Conservation (phyloP, 1,139 yeast species). For the Debaryomyces subglobosus region DNA sequence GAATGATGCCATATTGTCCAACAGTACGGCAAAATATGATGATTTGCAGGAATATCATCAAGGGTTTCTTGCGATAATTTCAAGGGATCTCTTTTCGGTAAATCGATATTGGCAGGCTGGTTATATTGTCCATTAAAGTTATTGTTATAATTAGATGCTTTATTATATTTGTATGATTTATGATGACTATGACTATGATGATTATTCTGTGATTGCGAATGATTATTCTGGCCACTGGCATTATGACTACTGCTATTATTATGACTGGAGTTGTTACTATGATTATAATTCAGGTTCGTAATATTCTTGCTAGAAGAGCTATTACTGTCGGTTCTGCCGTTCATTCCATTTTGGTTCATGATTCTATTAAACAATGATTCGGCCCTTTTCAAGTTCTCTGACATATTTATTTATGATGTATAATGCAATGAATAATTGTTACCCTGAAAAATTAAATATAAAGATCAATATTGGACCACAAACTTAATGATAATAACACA, state of each 20-base stretch:
- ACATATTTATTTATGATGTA: constrained; percentile 27
- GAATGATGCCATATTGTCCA: constrained; percentile 56
- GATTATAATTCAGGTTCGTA: neutral
- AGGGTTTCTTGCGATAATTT: constrained; percentile 39
- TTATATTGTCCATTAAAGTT: constrained; percentile 12
- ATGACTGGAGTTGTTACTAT: neutral
- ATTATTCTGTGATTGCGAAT: constrained; percentile 10
- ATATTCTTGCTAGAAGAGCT: neutral
- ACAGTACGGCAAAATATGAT: constrained; percentile 50
- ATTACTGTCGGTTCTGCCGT: neutral
- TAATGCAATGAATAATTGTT: constrained; percentile 1
- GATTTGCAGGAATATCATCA: constrained; percentile 29
- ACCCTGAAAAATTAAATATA: neutral
- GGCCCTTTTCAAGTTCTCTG: constrained; percentile 53
- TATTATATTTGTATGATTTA: constrained; percentile 12
- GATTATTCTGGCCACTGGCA: constrained; percentile 7
- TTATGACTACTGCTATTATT: constrained; percentile 7
- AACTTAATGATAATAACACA: constrained; percentile 1
- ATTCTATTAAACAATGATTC: constrained; percentile 53
- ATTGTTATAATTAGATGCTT: constrained; percentile 8
- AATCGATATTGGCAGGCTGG: constrained; percentile 22
- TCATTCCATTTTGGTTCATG: constrained; percentile 41
- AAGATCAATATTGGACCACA: constrained; percentile 1
- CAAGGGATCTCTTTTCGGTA: constrained; percentile 42
- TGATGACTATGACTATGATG: constrained; percentile 13